Conservation (phyloP, 225 moss, liverwort and hornwort species). For the Bryum argenteum region DNA sequence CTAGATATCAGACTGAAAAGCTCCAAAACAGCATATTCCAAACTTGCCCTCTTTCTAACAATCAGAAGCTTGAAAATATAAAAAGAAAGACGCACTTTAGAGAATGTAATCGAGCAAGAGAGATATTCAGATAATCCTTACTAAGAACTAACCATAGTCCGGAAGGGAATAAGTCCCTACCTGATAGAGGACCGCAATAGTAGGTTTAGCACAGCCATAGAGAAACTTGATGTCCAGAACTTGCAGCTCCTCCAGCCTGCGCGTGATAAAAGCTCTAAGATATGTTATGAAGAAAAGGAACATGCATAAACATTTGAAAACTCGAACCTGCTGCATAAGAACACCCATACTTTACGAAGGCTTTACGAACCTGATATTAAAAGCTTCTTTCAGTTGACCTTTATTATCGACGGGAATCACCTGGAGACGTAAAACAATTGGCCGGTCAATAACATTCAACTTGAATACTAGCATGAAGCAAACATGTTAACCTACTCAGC, state of each 20-base stretch:
- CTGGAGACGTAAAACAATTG: slow-evolving; percentile 38
- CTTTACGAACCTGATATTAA: slow-evolving; percentile 79
- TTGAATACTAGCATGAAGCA: slow-evolving; percentile 10
- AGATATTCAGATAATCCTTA: not conserved
- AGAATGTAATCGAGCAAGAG: slow-evolving; percentile 13
- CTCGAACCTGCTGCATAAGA: slow-evolving; percentile 16
- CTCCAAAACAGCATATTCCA: slow-evolving; percentile 6
- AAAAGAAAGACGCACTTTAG: not conserved
- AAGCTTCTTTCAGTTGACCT: slow-evolving; percentile 96
- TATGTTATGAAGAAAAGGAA: slow-evolving; percentile 5
- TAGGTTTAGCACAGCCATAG: slow-evolving; percentile 96
- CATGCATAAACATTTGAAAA: slow-evolving; percentile 3
- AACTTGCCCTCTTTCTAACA: not conserved
- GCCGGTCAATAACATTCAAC: slow-evolving; percentile 2
- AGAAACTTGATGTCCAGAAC: slow-evolving; percentile 98
- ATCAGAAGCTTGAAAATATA: slow-evolving; percentile 22
- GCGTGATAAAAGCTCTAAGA: slow-evolving; percentile 21
- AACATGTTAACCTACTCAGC: not conserved
- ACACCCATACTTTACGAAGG: slow-evolving; percentile 31
- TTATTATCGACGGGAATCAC: slow-evolving; percentile 99
- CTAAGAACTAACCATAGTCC: slow-evolving; percentile 1
- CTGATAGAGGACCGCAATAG: slow-evolving; percentile 99
- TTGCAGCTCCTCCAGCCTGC: slow-evolving; percentile 97
- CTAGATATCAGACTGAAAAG: not conserved
- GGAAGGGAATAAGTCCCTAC: slow-evolving; percentile 39